A percentile compares a stretch with the other conserved stretches of the same genome.
Evolutionary conservation across 2,329 filamentous ascomycete genomes (phyloP).

Genomic region (Aspergillus sp.): DNA sequence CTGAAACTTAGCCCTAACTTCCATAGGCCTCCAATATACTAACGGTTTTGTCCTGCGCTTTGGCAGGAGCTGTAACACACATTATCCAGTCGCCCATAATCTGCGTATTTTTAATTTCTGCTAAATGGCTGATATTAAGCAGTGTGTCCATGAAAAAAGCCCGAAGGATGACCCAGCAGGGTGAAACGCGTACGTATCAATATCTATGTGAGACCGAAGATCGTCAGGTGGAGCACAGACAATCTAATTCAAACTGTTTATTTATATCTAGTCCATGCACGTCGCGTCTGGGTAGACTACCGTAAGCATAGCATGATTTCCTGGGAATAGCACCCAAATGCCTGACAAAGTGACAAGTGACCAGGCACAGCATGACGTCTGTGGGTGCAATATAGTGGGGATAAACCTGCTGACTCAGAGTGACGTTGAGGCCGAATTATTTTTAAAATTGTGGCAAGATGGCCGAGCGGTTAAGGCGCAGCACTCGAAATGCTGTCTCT

Average conservation of each 20-base stretch:
- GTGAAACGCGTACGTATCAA: neutral
- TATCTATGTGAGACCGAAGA: neutral
- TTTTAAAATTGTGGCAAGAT: neutral
- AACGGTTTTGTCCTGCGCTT: too few relatives aligned
- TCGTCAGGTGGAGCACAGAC: neutral
- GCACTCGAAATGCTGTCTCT: neutral
- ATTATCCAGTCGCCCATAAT: too few relatives aligned
- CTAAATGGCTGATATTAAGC: too few relatives aligned
- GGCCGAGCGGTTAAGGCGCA: slow-evolving; percentile 6
- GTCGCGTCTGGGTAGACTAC: neutral
- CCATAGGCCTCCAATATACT: too few relatives aligned
- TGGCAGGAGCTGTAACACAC: too few relatives aligned
- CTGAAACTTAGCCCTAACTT: neutral
- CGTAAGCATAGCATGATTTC: too few relatives aligned
- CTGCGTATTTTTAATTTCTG: too few relatives aligned
- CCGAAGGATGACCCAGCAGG: neutral
- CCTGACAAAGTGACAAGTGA: too few relatives aligned
- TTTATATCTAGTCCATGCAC: neutral
- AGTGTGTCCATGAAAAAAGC: neutral
- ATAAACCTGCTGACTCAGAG: too few relatives aligned
- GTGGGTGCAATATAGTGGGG: too few relatives aligned
- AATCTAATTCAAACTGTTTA: neutral
- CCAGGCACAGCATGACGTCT: too few relatives aligned
- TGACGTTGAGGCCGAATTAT: neutral
- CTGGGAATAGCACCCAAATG: too few relatives aligned